phyloP scores from a whole-genome alignment of 129 eudicot species.

The Logfia minima region DNA sequence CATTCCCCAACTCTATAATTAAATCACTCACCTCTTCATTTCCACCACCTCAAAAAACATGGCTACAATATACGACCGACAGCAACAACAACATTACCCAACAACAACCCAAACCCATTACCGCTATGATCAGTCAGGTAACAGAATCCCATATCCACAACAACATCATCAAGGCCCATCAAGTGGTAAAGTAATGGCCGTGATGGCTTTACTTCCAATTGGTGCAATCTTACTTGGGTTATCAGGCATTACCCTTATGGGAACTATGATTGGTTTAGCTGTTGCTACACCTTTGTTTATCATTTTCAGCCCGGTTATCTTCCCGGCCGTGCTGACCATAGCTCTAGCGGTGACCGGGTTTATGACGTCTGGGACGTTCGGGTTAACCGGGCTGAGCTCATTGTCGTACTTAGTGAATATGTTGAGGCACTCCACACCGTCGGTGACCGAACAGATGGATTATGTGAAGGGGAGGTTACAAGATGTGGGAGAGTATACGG shows the following conservation, averaged over 20 bases:
- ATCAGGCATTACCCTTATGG: constrained; percentile 55
- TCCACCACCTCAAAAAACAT: background rate
- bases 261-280: constrained; percentile 56
- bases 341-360: constrained; percentile 65
- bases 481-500: constrained; percentile 43
- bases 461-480: constrained; percentile 36
- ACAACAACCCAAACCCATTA: constrained; percentile 36
- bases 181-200: constrained; percentile 45
- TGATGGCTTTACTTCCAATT: constrained; percentile 57
- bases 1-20: background rate
- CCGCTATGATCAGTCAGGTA: constrained; percentile 27
- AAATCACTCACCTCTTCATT: background rate
- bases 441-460: constrained; percentile 39
- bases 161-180: constrained; percentile 41
- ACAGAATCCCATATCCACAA: constrained; percentile 7
- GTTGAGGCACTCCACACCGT: constrained; percentile 33
- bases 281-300: constrained; percentile 58
- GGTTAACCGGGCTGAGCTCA: constrained; percentile 73
- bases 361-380: constrained; percentile 67
- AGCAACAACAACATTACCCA: background rate
- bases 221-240: constrained; percentile 53
- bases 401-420: constrained; percentile 59
- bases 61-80: constrained; percentile 25
- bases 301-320: constrained; percentile 66
- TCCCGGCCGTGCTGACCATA: constrained; percentile 58